Conservation (phyloP, 768 basidiomycete genomes). For the Cystofilobasidium capitatum region DNA sequence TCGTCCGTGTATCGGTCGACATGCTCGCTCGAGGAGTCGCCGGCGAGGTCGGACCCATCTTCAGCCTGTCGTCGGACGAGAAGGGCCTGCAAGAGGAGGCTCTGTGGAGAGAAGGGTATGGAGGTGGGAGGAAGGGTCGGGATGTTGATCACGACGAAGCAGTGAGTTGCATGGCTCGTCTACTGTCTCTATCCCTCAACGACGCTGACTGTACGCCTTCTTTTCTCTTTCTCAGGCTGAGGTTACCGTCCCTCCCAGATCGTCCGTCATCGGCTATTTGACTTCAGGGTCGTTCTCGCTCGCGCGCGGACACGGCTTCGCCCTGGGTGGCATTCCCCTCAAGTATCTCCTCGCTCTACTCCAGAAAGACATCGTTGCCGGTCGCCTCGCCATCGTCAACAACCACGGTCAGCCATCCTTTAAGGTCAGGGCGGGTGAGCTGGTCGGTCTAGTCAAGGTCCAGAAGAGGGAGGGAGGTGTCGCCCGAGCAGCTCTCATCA, state of each 20-base stretch:
- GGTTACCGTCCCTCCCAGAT: background rate
- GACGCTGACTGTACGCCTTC: background rate
- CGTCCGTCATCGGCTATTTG: conserved; percentile 62
- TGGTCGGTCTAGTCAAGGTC: conserved; percentile 21
- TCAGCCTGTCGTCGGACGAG: background rate
- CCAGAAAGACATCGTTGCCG: conserved; percentile 13
- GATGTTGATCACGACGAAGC: conserved; percentile 20
- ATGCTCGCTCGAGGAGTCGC: conserved; percentile 53
- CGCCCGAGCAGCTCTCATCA: conserved; percentile 1
- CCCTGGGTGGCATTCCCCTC: conserved; percentile 63
- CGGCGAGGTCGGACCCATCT: conserved; percentile 25
- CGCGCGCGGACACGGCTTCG: conserved; percentile 64
- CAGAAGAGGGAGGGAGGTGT: conserved; percentile 20
- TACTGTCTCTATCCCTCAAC: background rate
- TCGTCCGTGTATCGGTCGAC: conserved; percentile 57
- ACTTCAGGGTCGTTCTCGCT: conserved; percentile 78
- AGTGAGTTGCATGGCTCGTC: background rate
- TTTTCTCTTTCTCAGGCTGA: background rate
- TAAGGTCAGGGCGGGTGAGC: conserved; percentile 1
- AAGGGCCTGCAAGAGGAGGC: conserved; percentile 4
- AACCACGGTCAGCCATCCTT: background rate
- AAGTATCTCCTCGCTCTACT: conserved; percentile 21
- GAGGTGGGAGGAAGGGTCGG: conserved; percentile 11
- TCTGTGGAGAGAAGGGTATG: conserved; percentile 10
- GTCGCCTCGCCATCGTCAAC: background rate